Evolutionary conservation across 192 early-diverging fungal species (phyloP).

Genomic region (Umbelopsis ramanniana): DNA sequence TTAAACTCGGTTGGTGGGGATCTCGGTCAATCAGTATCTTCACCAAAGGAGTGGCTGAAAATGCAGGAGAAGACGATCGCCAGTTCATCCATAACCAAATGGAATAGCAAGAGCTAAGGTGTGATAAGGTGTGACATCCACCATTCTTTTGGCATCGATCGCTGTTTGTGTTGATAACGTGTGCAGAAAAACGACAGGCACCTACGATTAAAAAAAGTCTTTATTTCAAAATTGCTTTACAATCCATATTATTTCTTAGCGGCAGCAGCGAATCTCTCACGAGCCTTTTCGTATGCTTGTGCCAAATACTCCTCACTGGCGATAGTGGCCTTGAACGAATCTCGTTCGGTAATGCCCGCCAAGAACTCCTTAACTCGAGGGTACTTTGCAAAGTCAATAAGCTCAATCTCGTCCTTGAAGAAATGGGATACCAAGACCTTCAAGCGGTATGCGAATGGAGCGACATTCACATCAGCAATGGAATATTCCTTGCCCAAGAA

Average conservation of each 20-base stretch:
- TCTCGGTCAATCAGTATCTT: too few species aligned
- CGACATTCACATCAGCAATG: slow-evolving; percentile 52
- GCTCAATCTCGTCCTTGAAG: slow-evolving; percentile 21
- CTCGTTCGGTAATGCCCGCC: not conserved
- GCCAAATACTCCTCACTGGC: not conserved
- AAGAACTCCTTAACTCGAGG: not conserved
- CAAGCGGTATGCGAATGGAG: slow-evolving; percentile 49
- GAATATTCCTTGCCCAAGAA: slow-evolving; percentile 52
- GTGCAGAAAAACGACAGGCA: too few species aligned
- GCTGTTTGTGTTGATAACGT: not conserved
- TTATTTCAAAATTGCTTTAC: not conserved
- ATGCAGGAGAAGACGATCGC: not conserved
- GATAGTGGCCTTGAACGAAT: slow-evolving; percentile 14
- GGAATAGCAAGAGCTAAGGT: not conserved
- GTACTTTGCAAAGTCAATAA: not conserved
- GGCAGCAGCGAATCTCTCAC: not conserved
- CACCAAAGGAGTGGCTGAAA: too few species aligned
- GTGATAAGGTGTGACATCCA: not conserved
- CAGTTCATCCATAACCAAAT: not conserved
- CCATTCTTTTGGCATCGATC: not conserved
- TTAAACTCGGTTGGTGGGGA: too few species aligned
- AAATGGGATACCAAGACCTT: not conserved
- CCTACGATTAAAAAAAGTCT: not conserved
- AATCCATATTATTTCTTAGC: not conserved
- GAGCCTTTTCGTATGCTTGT: not conserved